These are phyloP conservation scores for Blumeriella jaapii DNA, from an alignment of 2,329 filamentous ascomycete genomes.

Conservation along the genomic window DNA sequence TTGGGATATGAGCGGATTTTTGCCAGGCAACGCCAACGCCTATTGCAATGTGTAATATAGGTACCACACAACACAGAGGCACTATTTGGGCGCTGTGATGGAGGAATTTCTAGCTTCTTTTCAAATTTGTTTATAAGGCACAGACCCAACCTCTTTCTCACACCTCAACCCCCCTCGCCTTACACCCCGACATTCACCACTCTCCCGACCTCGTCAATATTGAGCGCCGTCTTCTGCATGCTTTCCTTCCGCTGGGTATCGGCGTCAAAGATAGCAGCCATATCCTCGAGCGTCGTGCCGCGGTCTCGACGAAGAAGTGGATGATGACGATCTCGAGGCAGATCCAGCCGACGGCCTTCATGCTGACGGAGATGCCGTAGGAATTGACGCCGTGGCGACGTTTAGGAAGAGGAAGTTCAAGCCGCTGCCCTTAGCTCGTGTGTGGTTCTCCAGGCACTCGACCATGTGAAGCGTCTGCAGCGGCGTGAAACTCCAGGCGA, in stretches of 20 bases:
- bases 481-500: conserved; percentile 33
- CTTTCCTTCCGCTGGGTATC: conserved; percentile 22
- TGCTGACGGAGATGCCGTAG: conserved; percentile 30
- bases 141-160: neutral
- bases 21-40: no score
- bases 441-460: conserved; percentile 36
- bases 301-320: conserved; percentile 25
- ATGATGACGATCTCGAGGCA: conserved; percentile 19
- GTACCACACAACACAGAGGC: no score
- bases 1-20: no score
- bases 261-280: conserved; percentile 18
- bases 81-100: no score
- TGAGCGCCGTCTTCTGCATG: conserved; percentile 19
- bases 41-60: no score
- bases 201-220: conserved; percentile 15
- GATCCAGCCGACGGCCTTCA: conserved; percentile 26
- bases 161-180: neutral
- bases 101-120: no score
- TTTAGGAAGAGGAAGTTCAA: conserved; percentile 28
- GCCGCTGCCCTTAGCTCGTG: conserved; percentile 36
- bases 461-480: no score
- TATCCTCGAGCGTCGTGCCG: conserved; percentile 21
- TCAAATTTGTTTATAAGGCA: no score
- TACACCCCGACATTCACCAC: conserved; percentile 16
- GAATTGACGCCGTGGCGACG: conserved; percentile 31